Conservation (phyloP, 1,284 basidiomycete species). For the Rhodofomes roseus region DNA sequence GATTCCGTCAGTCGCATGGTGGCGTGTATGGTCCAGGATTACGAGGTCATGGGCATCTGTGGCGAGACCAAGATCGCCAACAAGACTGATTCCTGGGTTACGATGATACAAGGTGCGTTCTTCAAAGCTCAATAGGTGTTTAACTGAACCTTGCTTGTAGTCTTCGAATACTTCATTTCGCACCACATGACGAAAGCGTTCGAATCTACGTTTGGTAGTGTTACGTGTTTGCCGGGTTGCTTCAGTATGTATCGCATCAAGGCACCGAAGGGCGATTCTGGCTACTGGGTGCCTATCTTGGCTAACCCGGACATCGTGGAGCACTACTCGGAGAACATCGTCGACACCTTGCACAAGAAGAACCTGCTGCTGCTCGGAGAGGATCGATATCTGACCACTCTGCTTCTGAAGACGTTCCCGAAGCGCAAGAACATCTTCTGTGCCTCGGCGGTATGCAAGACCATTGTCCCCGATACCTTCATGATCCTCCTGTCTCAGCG, state of each 20-base stretch:
- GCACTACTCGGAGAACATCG: conserved; percentile 97
- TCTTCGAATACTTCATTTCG: conserved; percentile 99
- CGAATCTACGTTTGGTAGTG: conserved; percentile 99
- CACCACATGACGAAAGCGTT: conserved; percentile 99
- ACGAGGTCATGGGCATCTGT: conserved; percentile 98
- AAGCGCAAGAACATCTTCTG: conserved; percentile 99
- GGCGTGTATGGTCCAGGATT: conserved; percentile 93
- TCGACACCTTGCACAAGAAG: conserved; percentile 99
- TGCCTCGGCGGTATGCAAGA: conserved; percentile 98
- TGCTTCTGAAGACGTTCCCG: conserved; percentile 98
- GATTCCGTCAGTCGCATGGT: conserved; percentile 91
- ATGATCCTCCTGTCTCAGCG: conserved; percentile 91
- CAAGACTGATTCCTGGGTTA: conserved; percentile 97
- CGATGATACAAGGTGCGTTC: conserved; percentile 92
- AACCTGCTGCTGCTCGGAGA: conserved; percentile 96
- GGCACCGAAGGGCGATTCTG: conserved; percentile 87
- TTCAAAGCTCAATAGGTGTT: conserved; percentile 1
- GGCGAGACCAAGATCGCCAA: conserved; percentile 99
- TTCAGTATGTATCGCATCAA: conserved; percentile 99
- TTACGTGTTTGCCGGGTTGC: conserved; percentile 98
- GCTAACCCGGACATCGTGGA: conserved; percentile 97
- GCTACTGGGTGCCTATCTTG: conserved; percentile 98
- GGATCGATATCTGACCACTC: conserved; percentile 96
- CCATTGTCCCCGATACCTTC: conserved; percentile 96
- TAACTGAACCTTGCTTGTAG: conserved; percentile 37